phyloP scores from a whole-genome alignment of 345 rosid species.

The Punica granatum region DNA sequence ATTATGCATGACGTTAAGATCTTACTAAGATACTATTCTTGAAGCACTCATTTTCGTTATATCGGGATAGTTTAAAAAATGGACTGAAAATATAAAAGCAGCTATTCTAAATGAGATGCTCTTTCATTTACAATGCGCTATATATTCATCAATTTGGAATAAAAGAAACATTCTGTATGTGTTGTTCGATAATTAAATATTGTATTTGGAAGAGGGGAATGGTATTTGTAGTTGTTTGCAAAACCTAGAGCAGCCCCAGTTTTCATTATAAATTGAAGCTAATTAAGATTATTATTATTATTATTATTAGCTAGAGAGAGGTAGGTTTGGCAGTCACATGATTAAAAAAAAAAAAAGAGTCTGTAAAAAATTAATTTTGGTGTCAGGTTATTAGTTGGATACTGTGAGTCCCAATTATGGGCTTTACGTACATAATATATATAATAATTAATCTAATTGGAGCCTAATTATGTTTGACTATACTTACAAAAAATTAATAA shows the following conservation, averaged over 20 bases:
- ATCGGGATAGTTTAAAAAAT: too few species aligned
- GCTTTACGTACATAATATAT: not conserved
- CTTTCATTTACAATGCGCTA: too few species aligned
- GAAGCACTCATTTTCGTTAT: too few species aligned
- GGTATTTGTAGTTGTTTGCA: not conserved
- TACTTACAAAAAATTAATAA: not conserved
- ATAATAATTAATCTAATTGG: not conserved
- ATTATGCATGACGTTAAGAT: too few species aligned
- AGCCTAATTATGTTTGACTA: slow-evolving; percentile 1
- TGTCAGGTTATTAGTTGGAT: not conserved
- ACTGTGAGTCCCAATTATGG: not conserved
- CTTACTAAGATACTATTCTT: too few species aligned
- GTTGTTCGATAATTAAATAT: not conserved
- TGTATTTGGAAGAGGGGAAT: not conserved
- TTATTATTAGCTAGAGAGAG: not conserved
- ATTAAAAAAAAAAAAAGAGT: not conserved
- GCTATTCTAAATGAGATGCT: too few species aligned
- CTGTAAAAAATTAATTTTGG: not conserved
- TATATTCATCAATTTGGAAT: too few species aligned
- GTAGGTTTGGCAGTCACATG: slow-evolving; percentile 1
- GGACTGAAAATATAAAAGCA: too few species aligned
- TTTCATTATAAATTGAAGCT: not conserved
- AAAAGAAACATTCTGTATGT: too few species aligned
- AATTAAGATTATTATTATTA: too few species aligned
- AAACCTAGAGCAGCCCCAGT: not conserved